Conservation (phyloP, 495 filamentous ascomycete species). For the Aspergillus cristatus region DNA sequence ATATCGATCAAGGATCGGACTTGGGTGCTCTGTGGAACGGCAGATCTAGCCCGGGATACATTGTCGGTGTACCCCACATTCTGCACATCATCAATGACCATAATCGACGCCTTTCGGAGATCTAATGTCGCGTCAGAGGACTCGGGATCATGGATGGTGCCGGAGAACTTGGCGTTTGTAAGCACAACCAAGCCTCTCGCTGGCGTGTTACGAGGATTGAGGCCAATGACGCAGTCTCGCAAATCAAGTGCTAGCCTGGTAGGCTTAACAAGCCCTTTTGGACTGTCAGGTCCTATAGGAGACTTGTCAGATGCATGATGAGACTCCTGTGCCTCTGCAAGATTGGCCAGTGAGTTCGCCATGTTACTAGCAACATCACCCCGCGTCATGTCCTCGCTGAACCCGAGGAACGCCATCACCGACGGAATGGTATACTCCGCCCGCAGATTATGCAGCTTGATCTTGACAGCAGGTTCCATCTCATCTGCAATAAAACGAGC, state of each 20-base stretch:
- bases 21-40: constrained; percentile 47
- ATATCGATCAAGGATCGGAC: constrained; percentile 52
- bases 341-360: constrained; percentile 67
- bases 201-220: constrained; percentile 70
- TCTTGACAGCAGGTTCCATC: constrained; percentile 79
- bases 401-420: constrained; percentile 65
- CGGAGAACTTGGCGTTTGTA: constrained; percentile 60
- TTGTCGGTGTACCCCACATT: constrained; percentile 39
- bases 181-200: constrained; percentile 72
- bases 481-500: constrained; percentile 85
- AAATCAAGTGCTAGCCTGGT: constrained; percentile 65
- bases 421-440: constrained; percentile 79
- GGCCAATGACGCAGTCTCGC: constrained; percentile 68
- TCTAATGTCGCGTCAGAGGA: constrained; percentile 53
- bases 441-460: constrained; percentile 73
- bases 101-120: constrained; percentile 67
- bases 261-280: constrained; percentile 29
- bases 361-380: constrained; percentile 69
- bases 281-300: constrained; percentile 6
- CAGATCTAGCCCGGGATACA: constrained; percentile 35
- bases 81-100: constrained; percentile 70
- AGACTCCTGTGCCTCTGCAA: constrained; percentile 44
- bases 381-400: constrained; percentile 56
- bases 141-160: constrained; percentile 50
- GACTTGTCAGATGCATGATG: constrained; percentile 10